These are phyloP conservation scores for Desmodesmus armatus DNA, from an alignment of 139 green algal species.

Conservation along the genomic window DNA sequence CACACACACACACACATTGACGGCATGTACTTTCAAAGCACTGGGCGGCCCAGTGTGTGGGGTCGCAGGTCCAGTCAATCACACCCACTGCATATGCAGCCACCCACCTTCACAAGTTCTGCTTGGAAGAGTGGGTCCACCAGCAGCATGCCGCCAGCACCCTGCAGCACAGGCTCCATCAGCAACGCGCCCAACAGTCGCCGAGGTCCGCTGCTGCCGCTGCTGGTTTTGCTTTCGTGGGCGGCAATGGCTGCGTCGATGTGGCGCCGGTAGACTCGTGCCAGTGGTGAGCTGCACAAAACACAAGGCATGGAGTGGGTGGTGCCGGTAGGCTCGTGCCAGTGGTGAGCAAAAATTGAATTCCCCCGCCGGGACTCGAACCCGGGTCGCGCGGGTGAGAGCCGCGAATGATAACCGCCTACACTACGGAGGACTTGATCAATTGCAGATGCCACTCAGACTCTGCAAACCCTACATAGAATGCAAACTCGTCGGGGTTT, in stretches of 20 bases:
- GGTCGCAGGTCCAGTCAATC: neutral
- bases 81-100: neutral
- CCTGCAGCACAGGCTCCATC: slow-evolving; percentile 92
- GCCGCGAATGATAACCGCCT: too few relatives aligned
- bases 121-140: slow-evolving; percentile 95
- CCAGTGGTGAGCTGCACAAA: neutral
- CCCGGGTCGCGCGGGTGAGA: too few relatives aligned
- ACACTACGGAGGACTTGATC: too few relatives aligned
- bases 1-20: too few relatives aligned
- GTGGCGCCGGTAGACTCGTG: slow-evolving; percentile 28
- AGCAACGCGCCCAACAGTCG: slow-evolving; percentile 68
- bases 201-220: neutral
- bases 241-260: slow-evolving; percentile 50
- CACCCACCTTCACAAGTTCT: slow-evolving; percentile 64
- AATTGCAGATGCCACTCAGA: too few relatives aligned
- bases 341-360: too few relatives aligned
- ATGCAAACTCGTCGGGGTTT: too few relatives aligned
- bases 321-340: slow-evolving; percentile 17
- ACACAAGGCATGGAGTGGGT: too few relatives aligned
- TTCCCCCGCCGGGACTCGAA: too few relatives aligned
- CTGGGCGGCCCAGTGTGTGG: neutral
- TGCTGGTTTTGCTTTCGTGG: slow-evolving; percentile 44
- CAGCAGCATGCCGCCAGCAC: slow-evolving; percentile 95
- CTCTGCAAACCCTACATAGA: too few relatives aligned
- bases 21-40: too few relatives aligned